Evolutionary conservation across 306 rosid genomes (phyloP).

Genomic region (Cucumis hystrix): DNA sequence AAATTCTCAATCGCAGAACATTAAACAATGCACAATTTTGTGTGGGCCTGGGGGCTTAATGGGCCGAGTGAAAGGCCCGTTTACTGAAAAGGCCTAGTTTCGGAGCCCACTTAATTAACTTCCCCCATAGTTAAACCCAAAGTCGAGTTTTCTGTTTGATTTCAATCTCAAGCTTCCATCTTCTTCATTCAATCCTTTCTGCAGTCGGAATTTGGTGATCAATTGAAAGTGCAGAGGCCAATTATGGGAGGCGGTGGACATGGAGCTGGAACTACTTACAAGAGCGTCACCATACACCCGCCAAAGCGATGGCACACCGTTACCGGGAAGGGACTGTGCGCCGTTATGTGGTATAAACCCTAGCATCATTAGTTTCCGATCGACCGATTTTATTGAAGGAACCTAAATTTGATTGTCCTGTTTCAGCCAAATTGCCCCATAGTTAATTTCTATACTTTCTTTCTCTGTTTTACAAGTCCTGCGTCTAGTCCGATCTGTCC

Average conservation of each 20-base stretch:
- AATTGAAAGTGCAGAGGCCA: neutral
- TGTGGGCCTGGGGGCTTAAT: neutral
- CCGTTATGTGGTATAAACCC: slow-evolving; percentile 63
- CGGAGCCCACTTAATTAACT: neutral
- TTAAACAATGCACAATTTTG: too few species aligned
- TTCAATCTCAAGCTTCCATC: neutral
- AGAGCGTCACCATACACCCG: slow-evolving; percentile 35
- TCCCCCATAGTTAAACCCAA: neutral
- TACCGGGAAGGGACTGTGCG: slow-evolving; percentile 95
- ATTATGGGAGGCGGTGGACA: slow-evolving; percentile 35
- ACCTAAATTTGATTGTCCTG: neutral
- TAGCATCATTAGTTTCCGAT: neutral
- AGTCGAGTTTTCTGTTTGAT: neutral
- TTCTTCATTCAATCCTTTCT: neutral
- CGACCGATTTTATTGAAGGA: neutral
- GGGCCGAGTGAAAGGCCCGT: neutral
- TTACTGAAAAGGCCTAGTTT: neutral
- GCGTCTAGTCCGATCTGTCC: neutral
- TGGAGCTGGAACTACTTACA: slow-evolving; percentile 36
- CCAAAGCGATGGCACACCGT: slow-evolving; percentile 78
- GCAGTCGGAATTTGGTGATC: neutral
- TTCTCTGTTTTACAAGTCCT: neutral
- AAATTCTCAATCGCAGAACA: too few species aligned
- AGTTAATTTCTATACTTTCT: neutral
- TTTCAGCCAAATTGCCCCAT: neutral